These are phyloP conservation scores for Clavariopsis aquatica DNA, from an alignment of 495 filamentous ascomycete genomes.

Conservation along the genomic window DNA sequence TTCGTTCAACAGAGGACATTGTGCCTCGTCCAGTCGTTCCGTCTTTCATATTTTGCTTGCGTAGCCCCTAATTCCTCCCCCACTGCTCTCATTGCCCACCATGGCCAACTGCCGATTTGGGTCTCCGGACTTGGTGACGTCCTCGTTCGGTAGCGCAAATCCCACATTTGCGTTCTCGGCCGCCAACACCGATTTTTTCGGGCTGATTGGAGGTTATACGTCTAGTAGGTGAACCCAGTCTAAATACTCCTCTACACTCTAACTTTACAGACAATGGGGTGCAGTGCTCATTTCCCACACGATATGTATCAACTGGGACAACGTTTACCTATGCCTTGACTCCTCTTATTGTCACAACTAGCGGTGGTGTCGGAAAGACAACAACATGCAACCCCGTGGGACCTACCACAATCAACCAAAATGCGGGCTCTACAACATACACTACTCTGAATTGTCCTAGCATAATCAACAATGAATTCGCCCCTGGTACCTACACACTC, in stretches of 20 bases:
- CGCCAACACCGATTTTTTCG: constrained; percentile 17
- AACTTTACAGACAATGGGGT: constrained; percentile 8
- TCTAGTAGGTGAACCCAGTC: neutral
- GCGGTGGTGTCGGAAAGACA: constrained; percentile 5
- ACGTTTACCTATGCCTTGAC: constrained; percentile 24
- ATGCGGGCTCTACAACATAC: constrained; percentile 15
- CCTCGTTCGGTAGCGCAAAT: neutral
- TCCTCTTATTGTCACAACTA: constrained; percentile 24
- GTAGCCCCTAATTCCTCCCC: neutral
- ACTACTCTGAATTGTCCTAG: constrained; percentile 19
- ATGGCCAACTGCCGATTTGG: constrained; percentile 20
- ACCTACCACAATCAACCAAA: constrained; percentile 25
- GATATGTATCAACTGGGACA: neutral
- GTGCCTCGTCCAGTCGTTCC: too few relatives aligned
- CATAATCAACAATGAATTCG: constrained; percentile 15
- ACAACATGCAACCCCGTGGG: constrained; percentile 20
- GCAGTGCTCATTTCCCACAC: constrained; percentile 27
- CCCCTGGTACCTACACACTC: constrained; percentile 24
- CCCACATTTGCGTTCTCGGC: constrained; percentile 25
- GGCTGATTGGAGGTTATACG: constrained; percentile 12
- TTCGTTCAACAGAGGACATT: too few relatives aligned
- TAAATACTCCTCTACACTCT: neutral
- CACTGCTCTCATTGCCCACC: neutral
- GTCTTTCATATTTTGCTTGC: too few relatives aligned
- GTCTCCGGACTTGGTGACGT: constrained; percentile 21